These are phyloP conservation scores for Xylariaceae sp. DNA, from an alignment of 2,329 filamentous ascomycete species.

Conservation along the genomic window DNA sequence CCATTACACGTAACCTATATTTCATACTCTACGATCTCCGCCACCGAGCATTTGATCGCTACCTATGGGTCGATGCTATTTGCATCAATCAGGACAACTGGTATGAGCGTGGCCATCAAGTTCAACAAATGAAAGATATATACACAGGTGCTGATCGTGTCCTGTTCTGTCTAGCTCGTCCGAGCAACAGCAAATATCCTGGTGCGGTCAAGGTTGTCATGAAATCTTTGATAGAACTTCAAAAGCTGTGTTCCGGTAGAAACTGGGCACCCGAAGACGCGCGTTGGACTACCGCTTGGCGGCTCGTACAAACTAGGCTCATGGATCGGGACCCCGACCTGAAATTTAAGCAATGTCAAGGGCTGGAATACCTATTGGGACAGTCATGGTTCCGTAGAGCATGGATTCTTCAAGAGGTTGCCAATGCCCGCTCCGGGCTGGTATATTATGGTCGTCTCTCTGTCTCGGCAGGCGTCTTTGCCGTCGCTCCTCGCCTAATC, in stretches of 20 bases:
- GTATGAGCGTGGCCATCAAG: slow-evolving; percentile 10
- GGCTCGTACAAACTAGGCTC: not conserved
- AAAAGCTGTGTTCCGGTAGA: not conserved
- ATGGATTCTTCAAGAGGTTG: slow-evolving; percentile 1
- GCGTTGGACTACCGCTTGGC: not conserved
- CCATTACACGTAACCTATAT: slow-evolving; percentile 10
- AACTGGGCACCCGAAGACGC: not conserved
- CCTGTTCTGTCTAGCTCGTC: slow-evolving; percentile 6
- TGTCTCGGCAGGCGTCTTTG: not conserved
- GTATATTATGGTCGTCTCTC: not conserved
- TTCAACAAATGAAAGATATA: slow-evolving; percentile 13
- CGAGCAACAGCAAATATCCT: not conserved
- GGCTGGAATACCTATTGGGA: not conserved
- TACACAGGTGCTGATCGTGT: slow-evolving; percentile 11
- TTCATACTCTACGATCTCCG: slow-evolving; percentile 2
- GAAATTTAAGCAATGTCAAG: not conserved
- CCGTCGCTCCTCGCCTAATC: not conserved
- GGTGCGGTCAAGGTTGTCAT: not conserved
- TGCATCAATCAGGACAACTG: slow-evolving; percentile 11
- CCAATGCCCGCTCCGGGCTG: not conserved
- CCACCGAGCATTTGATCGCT: not conserved
- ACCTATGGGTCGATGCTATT: no score
- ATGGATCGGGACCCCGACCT: not conserved
- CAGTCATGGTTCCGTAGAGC: not conserved
- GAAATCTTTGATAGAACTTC: not conserved